Evolutionary conservation across 1,139 yeast species (phyloP).

Genomic region (Pichia cactophila): DNA sequence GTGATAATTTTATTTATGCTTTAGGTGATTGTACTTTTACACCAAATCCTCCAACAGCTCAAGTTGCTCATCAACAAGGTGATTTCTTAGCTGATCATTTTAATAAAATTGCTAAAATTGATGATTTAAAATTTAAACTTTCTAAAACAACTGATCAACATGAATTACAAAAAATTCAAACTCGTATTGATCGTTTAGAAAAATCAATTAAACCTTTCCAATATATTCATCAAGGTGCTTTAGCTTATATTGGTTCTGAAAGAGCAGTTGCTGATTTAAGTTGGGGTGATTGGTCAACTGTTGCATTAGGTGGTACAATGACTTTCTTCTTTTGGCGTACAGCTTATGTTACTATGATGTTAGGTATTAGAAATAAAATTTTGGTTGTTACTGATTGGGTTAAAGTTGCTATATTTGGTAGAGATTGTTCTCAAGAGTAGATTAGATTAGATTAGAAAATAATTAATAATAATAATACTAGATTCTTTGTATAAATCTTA

Average conservation of each 20-base stretch:
- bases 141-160: constrained; percentile 13
- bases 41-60: constrained; percentile 56
- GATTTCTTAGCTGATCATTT: constrained; percentile 44
- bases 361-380: constrained; percentile 50
- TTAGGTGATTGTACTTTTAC: constrained; percentile 60
- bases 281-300: constrained; percentile 44
- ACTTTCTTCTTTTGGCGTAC: constrained; percentile 61
- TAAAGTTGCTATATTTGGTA: constrained; percentile 49
- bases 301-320: constrained; percentile 51
- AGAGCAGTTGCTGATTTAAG: constrained; percentile 57
- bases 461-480: no score
- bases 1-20: constrained; percentile 44
- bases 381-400: constrained; percentile 53
- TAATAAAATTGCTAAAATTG: constrained; percentile 43
- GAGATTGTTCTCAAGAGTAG: constrained; percentile 54
- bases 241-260: constrained; percentile 58
- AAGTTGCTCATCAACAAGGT: constrained; percentile 60
- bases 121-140: constrained; percentile 32
- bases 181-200: constrained; percentile 23
- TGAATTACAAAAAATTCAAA: constrained; percentile 17
- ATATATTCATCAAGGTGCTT: constrained; percentile 52
- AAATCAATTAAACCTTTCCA: constrained; percentile 36
- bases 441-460: no score
- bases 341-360: constrained; percentile 55
- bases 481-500: constrained; percentile 11